Base-by-base conservation (phyloP, 495 filamentous ascomycete species). In the Aspergillus diversus region DNA sequence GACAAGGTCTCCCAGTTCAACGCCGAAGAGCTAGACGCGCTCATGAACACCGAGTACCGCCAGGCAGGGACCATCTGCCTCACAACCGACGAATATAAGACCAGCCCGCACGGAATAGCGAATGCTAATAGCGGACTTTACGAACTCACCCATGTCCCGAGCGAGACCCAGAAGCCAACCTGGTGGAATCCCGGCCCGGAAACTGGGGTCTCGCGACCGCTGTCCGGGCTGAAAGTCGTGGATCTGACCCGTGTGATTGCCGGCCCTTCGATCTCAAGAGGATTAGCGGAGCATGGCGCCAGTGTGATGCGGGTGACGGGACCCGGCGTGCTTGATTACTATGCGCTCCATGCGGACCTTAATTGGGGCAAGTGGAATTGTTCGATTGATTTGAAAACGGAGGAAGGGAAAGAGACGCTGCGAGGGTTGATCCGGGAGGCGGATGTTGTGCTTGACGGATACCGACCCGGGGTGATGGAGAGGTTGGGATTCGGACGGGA, bases 171-270 rank as follows among this genome's bases (percentile, higher is more conserved):
- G 50, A 63, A 70, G 11, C 70, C 81, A n/a, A 72, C 72, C 55
- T 84, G 68, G 76, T 81, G 80, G 77, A 55, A 55, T 5, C 4
- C 17, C 16, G 15, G 16, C 31, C 39, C 52, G n/a, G 35, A 47
- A 4, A 37, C 60, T 11, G 21, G 51, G 5, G 6, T 15, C 9
- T 3, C 31, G 11, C 57, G 73, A 4, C 85, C 85, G 0, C 74
- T 89, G 0, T 81, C 82, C 2, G 84, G 85, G 0, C 69, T 87
- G 27, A 88, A 87, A 66, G 77, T 88, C 5, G 68, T 88, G 9
- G 85, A 87, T 57, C 72, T 87, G 32, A 82, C 81, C 6, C 68
- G 86, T n/a, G 78, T 87, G 15, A 86, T 88, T 60, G 85, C 86
- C 6, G 84, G 81, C 5, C 85, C 85, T 0, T 73, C 79, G 7